Percentiles rank a stretch among this genome's conserved stretches.
Conservation (phyloP, 805 yeast genomes). For the Sugiyamaella mastotermitis region DNA sequence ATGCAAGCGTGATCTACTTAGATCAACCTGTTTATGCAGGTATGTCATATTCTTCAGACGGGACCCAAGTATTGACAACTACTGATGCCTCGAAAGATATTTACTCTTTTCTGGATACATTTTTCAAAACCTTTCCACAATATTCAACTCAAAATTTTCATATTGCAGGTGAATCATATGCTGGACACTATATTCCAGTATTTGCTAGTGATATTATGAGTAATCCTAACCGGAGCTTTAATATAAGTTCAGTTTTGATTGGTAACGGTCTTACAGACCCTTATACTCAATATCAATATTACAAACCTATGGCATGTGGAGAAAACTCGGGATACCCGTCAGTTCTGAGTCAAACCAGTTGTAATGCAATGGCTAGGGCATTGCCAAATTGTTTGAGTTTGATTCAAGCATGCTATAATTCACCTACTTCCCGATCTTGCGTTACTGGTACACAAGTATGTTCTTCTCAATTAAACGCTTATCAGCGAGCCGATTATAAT, state of each 20-base stretch:
- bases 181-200: slow-evolving; percentile 90
- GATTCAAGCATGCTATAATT: slow-evolving; percentile 60
- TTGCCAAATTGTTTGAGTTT: slow-evolving; percentile 60
- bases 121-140: slow-evolving; percentile 79
- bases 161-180: slow-evolving; percentile 90
- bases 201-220: slow-evolving; percentile 52
- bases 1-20: slow-evolving; percentile 83
- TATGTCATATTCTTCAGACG: slow-evolving; percentile 70
- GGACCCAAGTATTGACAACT: slow-evolving; percentile 57
- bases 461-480: slow-evolving; percentile 56
- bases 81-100: slow-evolving; percentile 85
- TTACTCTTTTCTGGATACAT: slow-evolving; percentile 72
- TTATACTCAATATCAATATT: slow-evolving; percentile 66
- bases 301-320: slow-evolving; percentile 93
- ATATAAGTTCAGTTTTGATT: slow-evolving; percentile 72
- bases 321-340: slow-evolving; percentile 70
- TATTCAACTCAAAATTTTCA: slow-evolving; percentile 57
- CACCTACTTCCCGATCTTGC: slow-evolving; percentile 55
- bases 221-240: slow-evolving; percentile 46
- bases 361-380: slow-evolving; percentile 56
- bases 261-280: slow-evolving; percentile 94
- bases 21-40: slow-evolving; percentile 96
- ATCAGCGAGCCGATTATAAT: slow-evolving; percentile 51
- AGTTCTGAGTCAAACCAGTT: slow-evolving; percentile 61
- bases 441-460: slow-evolving; percentile 67